Evolutionary conservation across 208 protist species (phyloP), one percentile per base, ranked within the genome.

Genomic region (Strigomonas galati): DNA sequence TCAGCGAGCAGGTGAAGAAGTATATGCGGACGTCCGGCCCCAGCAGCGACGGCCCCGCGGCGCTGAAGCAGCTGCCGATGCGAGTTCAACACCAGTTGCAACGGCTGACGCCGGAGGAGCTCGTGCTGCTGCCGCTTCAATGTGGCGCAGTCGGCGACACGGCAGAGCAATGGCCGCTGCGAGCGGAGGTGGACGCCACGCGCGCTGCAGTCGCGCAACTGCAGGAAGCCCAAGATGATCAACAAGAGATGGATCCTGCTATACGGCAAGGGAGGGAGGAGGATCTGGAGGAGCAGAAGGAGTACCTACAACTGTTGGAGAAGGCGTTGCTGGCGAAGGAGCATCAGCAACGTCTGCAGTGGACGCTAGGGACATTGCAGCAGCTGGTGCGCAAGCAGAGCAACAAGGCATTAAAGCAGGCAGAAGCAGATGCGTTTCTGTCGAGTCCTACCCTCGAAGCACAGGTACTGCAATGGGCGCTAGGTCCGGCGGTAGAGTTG

Each of bases 401-500:
- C 3, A 19, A 40, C 4, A 40, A 40, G 35, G 40, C 40, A 46
- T 1, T 19, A 17, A 19, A 4, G 9, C 40, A 19, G 40, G 10
- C 12, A 46, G 10, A 46, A 37, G 32, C 12, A 19, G 40, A 3
- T n/a, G 40, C 40, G 3, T 46, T 46, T 46, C 40, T 46, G 1
- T 46, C 40, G 26, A 43, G 43, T n/a, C 26, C 17, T 1, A n/a
- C 59, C 37, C 6, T 26, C 9, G 27, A 21, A 19, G 31, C 66
- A 56, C 62, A 62, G 24, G 63, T 89, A 12, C 19, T 79, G 28
- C 59, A 59, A 14, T 54, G 89, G 17, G 26, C 72, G 10, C 65
- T 93, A 2, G 87, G 87, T 46, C 62, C 67, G 28, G 84, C 84
- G 10, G 62, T 93, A 6, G 87, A 93, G 76, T 86, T 83, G 58